Percentiles rank a stretch among this genome's conserved stretches.
Conservation (phyloP, 805 yeast genomes). For the Wickerhamomyces hampshirensis region DNA sequence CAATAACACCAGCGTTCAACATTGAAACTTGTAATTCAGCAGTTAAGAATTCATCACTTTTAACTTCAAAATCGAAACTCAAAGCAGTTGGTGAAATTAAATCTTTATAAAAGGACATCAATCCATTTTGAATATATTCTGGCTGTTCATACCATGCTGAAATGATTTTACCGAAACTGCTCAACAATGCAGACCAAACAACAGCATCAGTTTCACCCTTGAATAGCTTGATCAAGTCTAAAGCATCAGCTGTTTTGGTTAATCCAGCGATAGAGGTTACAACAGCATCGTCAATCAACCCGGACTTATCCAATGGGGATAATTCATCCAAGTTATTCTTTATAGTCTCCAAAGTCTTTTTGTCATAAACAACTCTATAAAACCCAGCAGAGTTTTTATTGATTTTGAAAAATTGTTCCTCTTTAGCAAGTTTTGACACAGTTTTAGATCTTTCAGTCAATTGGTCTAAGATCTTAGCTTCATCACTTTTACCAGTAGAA, state of each 20-base stretch:
- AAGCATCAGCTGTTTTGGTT: slow-evolving; percentile 53
- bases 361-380: slow-evolving; percentile 65
- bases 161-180: slow-evolving; percentile 39
- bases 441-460: slow-evolving; percentile 44
- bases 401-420: slow-evolving; percentile 50
- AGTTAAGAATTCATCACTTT: slow-evolving; percentile 49
- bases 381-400: slow-evolving; percentile 74
- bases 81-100: slow-evolving; percentile 51
- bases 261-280: slow-evolving; percentile 67
- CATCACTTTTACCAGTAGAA: slow-evolving; percentile 40
- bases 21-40: slow-evolving; percentile 62
- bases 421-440: slow-evolving; percentile 34
- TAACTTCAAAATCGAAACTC: slow-evolving; percentile 55
- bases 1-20: slow-evolving; percentile 52
- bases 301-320: slow-evolving; percentile 69
- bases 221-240: slow-evolving; percentile 54
- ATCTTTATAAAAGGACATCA: slow-evolving; percentile 46
- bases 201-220: slow-evolving; percentile 53
- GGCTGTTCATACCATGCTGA: slow-evolving; percentile 52
- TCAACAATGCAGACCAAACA: slow-evolving; percentile 58
- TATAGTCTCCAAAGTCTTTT: slow-evolving; percentile 57
- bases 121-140: slow-evolving; percentile 37
- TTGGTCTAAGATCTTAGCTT: slow-evolving; percentile 50
- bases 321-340: slow-evolving; percentile 52
- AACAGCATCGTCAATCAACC: slow-evolving; percentile 68